Evolutionary conservation across 1,284 basidiomycete genomes (phyloP).

Genomic region (Retiboletus flavoniger): DNA sequence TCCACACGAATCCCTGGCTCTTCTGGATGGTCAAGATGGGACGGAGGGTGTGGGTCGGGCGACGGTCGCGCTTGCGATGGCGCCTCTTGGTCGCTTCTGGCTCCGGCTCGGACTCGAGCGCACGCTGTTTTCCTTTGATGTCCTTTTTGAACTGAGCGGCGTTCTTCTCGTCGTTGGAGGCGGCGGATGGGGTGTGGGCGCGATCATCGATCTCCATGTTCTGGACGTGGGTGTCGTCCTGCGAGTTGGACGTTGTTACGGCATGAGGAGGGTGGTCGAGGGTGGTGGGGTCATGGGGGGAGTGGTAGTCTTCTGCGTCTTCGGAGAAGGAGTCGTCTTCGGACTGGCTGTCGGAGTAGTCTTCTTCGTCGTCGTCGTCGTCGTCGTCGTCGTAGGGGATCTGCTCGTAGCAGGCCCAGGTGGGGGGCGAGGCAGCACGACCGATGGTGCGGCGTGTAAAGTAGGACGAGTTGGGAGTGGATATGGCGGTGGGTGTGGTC

Average conservation of each 20-base stretch:
- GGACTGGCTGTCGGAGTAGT: slow-evolving; percentile 48
- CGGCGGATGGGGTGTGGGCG: background rate
- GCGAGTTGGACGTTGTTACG: slow-evolving; percentile 27
- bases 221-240: slow-evolving; percentile 40
- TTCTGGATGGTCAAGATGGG: slow-evolving; percentile 80
- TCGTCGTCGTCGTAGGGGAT: slow-evolving; percentile 61
- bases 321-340: slow-evolving; percentile 64
- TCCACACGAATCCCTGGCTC: slow-evolving; percentile 87
- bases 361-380: slow-evolving; percentile 41
- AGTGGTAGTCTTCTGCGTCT: slow-evolving; percentile 62
- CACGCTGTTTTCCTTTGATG: slow-evolving; percentile 76
- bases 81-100: slow-evolving; percentile 44
- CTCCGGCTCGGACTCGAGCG: slow-evolving; percentile 62
- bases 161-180: slow-evolving; percentile 34
- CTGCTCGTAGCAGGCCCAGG: slow-evolving; percentile 85
- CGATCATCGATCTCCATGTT: slow-evolving; percentile 62
- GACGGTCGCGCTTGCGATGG: slow-evolving; percentile 54
- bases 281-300: slow-evolving; percentile 20
- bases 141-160: slow-evolving; percentile 51
- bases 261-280: slow-evolving; percentile 26
- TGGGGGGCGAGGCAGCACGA: slow-evolving; percentile 74
- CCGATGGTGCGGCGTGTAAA: slow-evolving; percentile 71
- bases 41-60: slow-evolving; percentile 59
- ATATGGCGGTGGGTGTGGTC: slow-evolving; percentile 40
- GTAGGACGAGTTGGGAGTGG: slow-evolving; percentile 42